These are phyloP conservation scores for Geotrichum macrosporum DNA, from an alignment of 1,139 yeast genomes.

Conservation along the genomic window DNA sequence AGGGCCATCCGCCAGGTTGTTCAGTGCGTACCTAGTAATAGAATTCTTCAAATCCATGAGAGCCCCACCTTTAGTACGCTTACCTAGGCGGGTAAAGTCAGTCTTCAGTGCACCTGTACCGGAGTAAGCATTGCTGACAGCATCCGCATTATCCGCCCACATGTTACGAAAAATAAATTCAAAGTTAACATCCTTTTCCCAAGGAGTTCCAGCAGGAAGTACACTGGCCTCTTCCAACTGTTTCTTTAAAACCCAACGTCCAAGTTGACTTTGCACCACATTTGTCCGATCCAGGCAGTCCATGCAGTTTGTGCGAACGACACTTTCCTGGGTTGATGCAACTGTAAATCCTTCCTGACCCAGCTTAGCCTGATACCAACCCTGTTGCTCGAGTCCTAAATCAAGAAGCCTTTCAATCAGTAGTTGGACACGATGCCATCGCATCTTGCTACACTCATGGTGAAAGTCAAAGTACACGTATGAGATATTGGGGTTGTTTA, in stretches of 20 bases:
- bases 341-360: conserved; percentile 30
- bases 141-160: conserved; percentile 99
- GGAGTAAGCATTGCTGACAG: conserved; percentile 83
- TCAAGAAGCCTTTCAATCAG: conserved; percentile 62
- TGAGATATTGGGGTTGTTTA: conserved; percentile 52
- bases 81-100: conserved; percentile 92
- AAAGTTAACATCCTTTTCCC: conserved; percentile 52
- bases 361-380: conserved; percentile 46
- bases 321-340: conserved; percentile 52
- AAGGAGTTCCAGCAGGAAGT: conserved; percentile 32
- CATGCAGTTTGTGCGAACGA: conserved; percentile 97
- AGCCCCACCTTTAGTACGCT: conserved; percentile 81
- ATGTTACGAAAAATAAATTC: conserved; percentile 72
- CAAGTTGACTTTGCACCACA: conserved; percentile 90
- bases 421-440: conserved; percentile 83
- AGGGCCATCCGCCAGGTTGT: conserved; percentile 83
- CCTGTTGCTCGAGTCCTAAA: conserved; percentile 60
- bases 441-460: conserved; percentile 93
- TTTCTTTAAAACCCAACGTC: conserved; percentile 77
- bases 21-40: conserved; percentile 75
- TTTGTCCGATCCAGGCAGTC: conserved; percentile 97
- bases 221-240: conserved; percentile 55
- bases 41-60: conserved; percentile 79
- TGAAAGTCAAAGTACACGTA: conserved; percentile 95
- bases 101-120: conserved; percentile 98